Evolutionary conservation across 176 grass and related monocot species (phyloP).

Genomic region (Oryza brachyantha): DNA sequence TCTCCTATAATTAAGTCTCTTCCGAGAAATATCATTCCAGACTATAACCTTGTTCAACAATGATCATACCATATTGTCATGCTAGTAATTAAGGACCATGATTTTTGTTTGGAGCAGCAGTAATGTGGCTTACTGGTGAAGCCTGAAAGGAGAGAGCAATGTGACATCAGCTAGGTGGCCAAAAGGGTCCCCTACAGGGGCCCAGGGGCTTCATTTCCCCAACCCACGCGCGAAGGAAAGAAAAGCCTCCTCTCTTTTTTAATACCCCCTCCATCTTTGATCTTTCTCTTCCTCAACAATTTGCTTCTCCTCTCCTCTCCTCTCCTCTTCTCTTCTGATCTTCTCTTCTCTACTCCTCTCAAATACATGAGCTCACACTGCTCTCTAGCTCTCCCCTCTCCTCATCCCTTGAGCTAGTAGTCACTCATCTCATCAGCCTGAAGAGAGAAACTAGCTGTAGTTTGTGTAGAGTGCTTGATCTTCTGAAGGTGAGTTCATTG

Average conservation of each 20-base stretch:
- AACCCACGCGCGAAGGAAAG: constrained; percentile 52
- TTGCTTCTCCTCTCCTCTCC: constrained; percentile 12
- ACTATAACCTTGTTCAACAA: background rate
- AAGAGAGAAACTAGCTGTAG: background rate
- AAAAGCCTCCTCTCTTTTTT: constrained; percentile 13
- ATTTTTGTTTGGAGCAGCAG: constrained; percentile 1
- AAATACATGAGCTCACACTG: background rate
- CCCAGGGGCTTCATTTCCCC: constrained; percentile 38
- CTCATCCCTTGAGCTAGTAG: background rate
- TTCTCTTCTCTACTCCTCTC: constrained; percentile 6
- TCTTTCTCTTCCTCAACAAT: constrained; percentile 3
- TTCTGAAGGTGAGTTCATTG: constrained; percentile 45
- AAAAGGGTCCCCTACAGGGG: constrained; percentile 27
- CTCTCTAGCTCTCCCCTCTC: background rate
- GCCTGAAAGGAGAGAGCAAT: background rate
- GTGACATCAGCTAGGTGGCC: constrained; percentile 38
- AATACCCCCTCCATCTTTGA: constrained; percentile 16
- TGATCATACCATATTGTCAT: background rate
- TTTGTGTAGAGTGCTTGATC: background rate
- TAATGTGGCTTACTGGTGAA: constrained; percentile 12
- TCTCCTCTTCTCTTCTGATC: too few species aligned
- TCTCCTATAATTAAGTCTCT: too few species aligned
- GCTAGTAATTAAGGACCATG: background rate
- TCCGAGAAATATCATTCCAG: too few species aligned
- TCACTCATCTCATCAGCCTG: background rate